These are phyloP conservation scores for Inga oerstediana DNA, from an alignment of 306 rosid genomes.

Conservation along the genomic window DNA sequence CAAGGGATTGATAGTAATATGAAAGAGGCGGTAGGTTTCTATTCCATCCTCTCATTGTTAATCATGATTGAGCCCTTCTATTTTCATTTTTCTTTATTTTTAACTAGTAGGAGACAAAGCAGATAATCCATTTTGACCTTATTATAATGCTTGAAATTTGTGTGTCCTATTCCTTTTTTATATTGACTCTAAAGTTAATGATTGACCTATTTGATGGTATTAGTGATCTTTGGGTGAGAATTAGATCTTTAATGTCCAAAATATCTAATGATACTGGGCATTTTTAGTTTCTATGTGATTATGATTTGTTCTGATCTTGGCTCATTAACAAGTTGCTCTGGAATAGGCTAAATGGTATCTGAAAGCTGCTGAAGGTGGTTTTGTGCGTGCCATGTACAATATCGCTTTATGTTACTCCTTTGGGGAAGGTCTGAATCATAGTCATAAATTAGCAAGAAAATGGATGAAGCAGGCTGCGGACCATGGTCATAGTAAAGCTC, in stretches of 20 bases:
- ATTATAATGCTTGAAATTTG: not conserved
- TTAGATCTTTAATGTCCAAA: constrained; percentile 4
- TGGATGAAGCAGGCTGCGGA: constrained; percentile 98
- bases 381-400: constrained; percentile 89
- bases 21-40: constrained; percentile 71
- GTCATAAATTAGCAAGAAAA: constrained; percentile 65
- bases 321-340: constrained; percentile 26
- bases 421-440: constrained; percentile 72
- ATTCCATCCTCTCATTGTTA: constrained; percentile 30
- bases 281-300: constrained; percentile 1
- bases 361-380: constrained; percentile 90
- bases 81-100: not conserved
- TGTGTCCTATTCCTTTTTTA: not conserved
- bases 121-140: not conserved
- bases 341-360: constrained; percentile 83
- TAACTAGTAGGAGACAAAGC: not conserved
- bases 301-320: constrained; percentile 20
- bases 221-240: constrained; percentile 8
- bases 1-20: constrained; percentile 47
- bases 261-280: not conserved
- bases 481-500: constrained; percentile 81
- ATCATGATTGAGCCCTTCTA: not conserved
- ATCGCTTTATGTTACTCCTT: constrained; percentile 69
- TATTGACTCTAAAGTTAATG: not conserved
- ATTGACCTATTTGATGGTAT: not conserved